Conservation (phyloP, 257 asterid species). For the Linderniella brevidens region DNA sequence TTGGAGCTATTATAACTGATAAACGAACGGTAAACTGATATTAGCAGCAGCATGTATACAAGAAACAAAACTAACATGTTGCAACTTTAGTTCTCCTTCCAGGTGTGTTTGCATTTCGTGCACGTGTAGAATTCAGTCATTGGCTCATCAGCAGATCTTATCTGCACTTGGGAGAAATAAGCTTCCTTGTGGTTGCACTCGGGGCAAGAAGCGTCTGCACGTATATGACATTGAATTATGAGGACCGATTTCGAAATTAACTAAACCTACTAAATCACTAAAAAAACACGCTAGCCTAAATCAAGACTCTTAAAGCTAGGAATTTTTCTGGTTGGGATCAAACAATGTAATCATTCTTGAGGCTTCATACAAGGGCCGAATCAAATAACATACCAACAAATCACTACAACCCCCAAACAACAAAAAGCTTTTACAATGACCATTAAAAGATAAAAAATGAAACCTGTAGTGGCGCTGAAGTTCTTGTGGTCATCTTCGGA, state of each 20-base stretch:
- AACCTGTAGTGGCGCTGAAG: constrained; percentile 39
- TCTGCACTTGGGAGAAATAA: constrained; percentile 31
- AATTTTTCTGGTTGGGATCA: too few species aligned
- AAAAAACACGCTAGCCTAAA: too few species aligned
- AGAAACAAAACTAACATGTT: neutral
- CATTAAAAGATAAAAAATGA: too few species aligned
- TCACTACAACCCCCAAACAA: too few species aligned
- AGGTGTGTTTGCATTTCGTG: constrained; percentile 27
- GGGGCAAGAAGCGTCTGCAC: constrained; percentile 35
- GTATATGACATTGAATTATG: neutral
- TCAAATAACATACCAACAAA: too few species aligned
- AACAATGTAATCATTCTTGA: too few species aligned
- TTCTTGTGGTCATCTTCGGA: constrained; percentile 30
- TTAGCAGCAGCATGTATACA: neutral
- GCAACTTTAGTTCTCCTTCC: constrained; percentile 34
- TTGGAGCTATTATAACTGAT: too few species aligned
- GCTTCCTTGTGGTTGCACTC: constrained; percentile 28
- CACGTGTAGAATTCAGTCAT: constrained; percentile 46
- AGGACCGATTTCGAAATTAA: too few species aligned
- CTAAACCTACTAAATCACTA: too few species aligned
- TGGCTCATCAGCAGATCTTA: constrained; percentile 65
- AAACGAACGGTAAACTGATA: neutral
- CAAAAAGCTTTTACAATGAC: too few species aligned
- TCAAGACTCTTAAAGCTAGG: too few species aligned
- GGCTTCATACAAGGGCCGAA: too few species aligned